These are phyloP conservation scores for Exserohilum turcica DNA, from an alignment of 2,329 filamentous ascomycete species.

Conservation along the genomic window DNA sequence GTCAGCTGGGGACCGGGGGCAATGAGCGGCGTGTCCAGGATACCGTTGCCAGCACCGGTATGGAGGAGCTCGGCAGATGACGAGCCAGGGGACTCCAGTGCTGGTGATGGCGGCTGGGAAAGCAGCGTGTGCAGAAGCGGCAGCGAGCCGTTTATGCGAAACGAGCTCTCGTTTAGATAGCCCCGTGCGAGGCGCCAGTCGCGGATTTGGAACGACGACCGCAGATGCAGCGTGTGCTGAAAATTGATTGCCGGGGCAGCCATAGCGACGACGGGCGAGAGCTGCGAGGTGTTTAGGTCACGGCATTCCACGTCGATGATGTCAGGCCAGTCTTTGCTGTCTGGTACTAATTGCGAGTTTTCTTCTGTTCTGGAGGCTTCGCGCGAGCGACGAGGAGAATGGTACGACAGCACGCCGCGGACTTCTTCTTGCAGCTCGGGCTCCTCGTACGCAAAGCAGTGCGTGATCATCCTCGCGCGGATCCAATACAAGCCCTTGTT, in stretches of 20 bases:
- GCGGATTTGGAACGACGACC: slow-evolving; percentile 65
- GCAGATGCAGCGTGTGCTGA: slow-evolving; percentile 57
- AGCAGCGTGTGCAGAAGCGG: slow-evolving; percentile 60
- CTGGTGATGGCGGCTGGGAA: too few species aligned
- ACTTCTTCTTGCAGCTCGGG: slow-evolving; percentile 55
- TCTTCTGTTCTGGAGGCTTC: neutral
- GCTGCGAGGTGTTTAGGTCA: slow-evolving; percentile 56
- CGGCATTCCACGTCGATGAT: slow-evolving; percentile 56
- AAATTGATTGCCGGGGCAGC: slow-evolving; percentile 56
- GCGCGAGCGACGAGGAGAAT: too few species aligned
- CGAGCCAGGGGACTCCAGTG: too few species aligned
- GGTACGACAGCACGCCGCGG: slow-evolving; percentile 58
- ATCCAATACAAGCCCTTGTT: slow-evolving; percentile 48
- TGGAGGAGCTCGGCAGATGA: too few species aligned
- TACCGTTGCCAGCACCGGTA: neutral
- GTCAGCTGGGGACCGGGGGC: slow-evolving; percentile 38
- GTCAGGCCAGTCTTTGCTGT: slow-evolving; percentile 58
- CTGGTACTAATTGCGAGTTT: slow-evolving; percentile 25
- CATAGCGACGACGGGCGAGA: slow-evolving; percentile 53
- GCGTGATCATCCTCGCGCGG: slow-evolving; percentile 64
- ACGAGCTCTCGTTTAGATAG: slow-evolving; percentile 63
- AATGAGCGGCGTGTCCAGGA: slow-evolving; percentile 15
- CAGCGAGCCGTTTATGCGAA: slow-evolving; percentile 54
- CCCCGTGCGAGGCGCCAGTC: slow-evolving; percentile 63
- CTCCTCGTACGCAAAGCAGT: slow-evolving; percentile 63